These are phyloP conservation scores for Zygosaccharomyces sapae DNA, from an alignment of 1,139 yeast genomes.

Conservation along the genomic window DNA sequence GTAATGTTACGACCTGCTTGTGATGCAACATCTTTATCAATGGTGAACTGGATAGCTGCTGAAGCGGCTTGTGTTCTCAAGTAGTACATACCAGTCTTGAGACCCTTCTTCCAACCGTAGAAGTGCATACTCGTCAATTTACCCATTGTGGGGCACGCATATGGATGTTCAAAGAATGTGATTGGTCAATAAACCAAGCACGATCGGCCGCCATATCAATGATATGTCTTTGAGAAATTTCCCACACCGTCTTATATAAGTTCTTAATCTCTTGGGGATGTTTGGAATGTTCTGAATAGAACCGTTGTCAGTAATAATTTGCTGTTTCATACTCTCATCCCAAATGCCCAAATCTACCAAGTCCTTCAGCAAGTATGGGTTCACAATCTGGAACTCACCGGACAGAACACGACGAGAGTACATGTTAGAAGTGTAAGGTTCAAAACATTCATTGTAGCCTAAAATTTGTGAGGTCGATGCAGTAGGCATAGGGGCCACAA, in stretches of 20 bases:
- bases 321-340: slow-evolving; percentile 76
- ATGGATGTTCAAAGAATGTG: slow-evolving; percentile 86
- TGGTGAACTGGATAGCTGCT: slow-evolving; percentile 88
- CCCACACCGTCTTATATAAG: slow-evolving; percentile 95
- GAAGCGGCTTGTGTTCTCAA: slow-evolving; percentile 93
- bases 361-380: slow-evolving; percentile 76
- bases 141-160: slow-evolving; percentile 87
- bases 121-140: slow-evolving; percentile 96
- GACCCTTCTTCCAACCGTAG: slow-evolving; percentile 94
- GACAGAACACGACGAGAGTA: slow-evolving; percentile 82
- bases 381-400: slow-evolving; percentile 86
- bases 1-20: slow-evolving; percentile 54
- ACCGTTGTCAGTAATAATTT: slow-evolving; percentile 75
- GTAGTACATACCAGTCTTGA: slow-evolving; percentile 98
- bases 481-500: slow-evolving; percentile 93
- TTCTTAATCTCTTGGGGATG: slow-evolving; percentile 76
- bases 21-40: slow-evolving; percentile 55
- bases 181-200: slow-evolving; percentile 89
- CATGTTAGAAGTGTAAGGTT: slow-evolving; percentile 84
- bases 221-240: slow-evolving; percentile 79
- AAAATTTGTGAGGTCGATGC: slow-evolving; percentile 89
- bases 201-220: slow-evolving; percentile 97
- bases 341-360: slow-evolving; percentile 79
- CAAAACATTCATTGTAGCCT: slow-evolving; percentile 88
- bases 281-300: slow-evolving; percentile 74